Conservation (phyloP, 2,329 filamentous ascomycete species). For the Fusarium xylarioides region DNA sequence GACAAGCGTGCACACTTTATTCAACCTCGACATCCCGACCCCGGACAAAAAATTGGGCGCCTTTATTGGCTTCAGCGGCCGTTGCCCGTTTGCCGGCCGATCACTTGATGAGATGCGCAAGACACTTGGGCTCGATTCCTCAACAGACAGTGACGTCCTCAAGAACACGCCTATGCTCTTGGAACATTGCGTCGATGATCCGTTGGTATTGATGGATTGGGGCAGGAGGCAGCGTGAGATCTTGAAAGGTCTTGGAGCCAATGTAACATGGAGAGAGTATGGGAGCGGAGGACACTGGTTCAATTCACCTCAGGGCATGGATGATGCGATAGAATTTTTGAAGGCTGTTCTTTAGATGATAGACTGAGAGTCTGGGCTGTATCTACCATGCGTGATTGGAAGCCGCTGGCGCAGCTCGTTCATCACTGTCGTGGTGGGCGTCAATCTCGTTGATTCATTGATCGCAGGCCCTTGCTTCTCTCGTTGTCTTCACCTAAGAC, state of each 20-base stretch:
- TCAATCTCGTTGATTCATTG: neutral
- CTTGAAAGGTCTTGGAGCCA: slow-evolving; percentile 50
- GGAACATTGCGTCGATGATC: slow-evolving; percentile 57
- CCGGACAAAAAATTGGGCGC: slow-evolving; percentile 37
- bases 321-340: slow-evolving; percentile 52
- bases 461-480: no score
- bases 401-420: neutral
- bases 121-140: neutral
- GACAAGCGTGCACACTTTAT: slow-evolving; percentile 50
- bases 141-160: slow-evolving; percentile 40
- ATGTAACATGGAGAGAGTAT: slow-evolving; percentile 55
- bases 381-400: neutral
- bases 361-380: neutral
- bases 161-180: slow-evolving; percentile 55
- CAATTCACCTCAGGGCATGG: slow-evolving; percentile 54
- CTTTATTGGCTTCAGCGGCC: slow-evolving; percentile 51
- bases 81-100: slow-evolving; percentile 49
- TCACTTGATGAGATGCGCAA: slow-evolving; percentile 42
- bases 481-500: no score
- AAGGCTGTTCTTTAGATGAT: neutral
- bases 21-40: slow-evolving; percentile 46
- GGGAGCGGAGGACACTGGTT: slow-evolving; percentile 56
- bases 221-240: slow-evolving; percentile 49
- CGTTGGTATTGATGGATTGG: slow-evolving; percentile 51
- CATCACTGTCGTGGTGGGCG: neutral